phyloP scores from a whole-genome alignment of 345 rosid species.

The Brassica nigra region DNA sequence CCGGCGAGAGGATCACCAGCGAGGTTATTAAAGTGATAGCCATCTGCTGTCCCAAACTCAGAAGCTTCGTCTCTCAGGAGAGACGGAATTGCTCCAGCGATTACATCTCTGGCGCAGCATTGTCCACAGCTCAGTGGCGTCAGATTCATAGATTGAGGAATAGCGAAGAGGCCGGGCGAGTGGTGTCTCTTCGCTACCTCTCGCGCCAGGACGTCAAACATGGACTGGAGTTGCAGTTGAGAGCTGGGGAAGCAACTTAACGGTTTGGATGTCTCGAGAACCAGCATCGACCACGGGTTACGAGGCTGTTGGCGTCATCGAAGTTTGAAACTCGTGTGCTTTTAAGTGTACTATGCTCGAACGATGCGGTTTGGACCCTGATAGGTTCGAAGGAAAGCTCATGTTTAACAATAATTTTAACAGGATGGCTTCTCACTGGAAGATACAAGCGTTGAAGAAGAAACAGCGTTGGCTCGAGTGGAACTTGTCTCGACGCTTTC shows the following conservation, averaged over 20 bases:
- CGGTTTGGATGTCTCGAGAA: conserved; percentile 77
- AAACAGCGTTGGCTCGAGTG: conserved; percentile 75
- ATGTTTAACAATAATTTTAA: conserved; percentile 55
- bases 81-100: conserved; percentile 66
- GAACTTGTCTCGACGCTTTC: conserved; percentile 67
- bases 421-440: conserved; percentile 56
- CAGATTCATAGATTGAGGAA: conserved; percentile 83
- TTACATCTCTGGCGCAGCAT: conserved; percentile 64
- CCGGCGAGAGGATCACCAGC: conserved; percentile 73
- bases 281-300: conserved; percentile 59
- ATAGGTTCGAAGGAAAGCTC: conserved; percentile 57
- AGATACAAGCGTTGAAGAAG: conserved; percentile 42
- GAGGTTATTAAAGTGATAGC: conserved; percentile 73
- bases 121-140: conserved; percentile 64
- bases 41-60: conserved; percentile 66
- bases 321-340: conserved; percentile 70
- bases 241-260: conserved; percentile 54
- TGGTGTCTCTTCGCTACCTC: conserved; percentile 59
- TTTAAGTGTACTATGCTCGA: conserved; percentile 62
- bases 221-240: conserved; percentile 68
- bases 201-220: conserved; percentile 77
- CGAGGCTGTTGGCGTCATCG: conserved; percentile 57
- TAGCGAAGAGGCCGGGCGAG: conserved; percentile 65
- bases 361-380: conserved; percentile 44
- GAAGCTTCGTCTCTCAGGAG: conserved; percentile 74